Evolutionary conservation across 345 rosid genomes (phyloP), one percentile per base, ranked within the genome.

Genomic region (Salix udensis): DNA sequence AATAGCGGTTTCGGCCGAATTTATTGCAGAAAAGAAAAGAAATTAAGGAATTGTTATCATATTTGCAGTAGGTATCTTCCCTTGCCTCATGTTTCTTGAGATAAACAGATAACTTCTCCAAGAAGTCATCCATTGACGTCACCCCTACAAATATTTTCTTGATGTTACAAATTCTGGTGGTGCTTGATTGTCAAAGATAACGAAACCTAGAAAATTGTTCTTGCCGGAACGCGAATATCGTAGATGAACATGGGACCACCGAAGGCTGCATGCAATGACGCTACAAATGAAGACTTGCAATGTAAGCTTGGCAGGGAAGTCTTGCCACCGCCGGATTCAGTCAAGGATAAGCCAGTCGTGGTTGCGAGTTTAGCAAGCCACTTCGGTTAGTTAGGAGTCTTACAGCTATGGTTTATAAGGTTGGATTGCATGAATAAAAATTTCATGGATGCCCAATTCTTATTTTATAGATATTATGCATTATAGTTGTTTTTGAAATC

Each of bases 41-140:
- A 14, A 31, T 90, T 97, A 53, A 93, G 89, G 24, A 67, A 68
- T 70, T 76, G 84, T 91, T 82, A 37, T 90, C 87, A 66, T 76
- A 91, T 84, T 91, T 91, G 92, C 97, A 91, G 70, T 93, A 91
- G 84, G 87, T 93, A 83, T 88, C 76, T 72, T 92, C 91, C 55
- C 78, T 89, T 10, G 76, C 90, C 28, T 46, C 78, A 69, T 91
- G 93, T 85, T 91, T 93, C 80, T 72, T 90, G 66, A 5, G 72
- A 71, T 91, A 89, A 65, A 93, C 94, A 12, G n/a, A 93, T 80
- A 93, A 91, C 68, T 87, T 77, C 18, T 77, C 30, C 79, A 91
- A 74, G 82, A 93, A 93, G 65, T 85, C 85, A 76, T 91, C 94
- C 98, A 91, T 30, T 93, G 89, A 80, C 30, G 94, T 90, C 34